Conservation (phyloP, 306 rosid species). For the Dalbergia cochinchinensis region DNA sequence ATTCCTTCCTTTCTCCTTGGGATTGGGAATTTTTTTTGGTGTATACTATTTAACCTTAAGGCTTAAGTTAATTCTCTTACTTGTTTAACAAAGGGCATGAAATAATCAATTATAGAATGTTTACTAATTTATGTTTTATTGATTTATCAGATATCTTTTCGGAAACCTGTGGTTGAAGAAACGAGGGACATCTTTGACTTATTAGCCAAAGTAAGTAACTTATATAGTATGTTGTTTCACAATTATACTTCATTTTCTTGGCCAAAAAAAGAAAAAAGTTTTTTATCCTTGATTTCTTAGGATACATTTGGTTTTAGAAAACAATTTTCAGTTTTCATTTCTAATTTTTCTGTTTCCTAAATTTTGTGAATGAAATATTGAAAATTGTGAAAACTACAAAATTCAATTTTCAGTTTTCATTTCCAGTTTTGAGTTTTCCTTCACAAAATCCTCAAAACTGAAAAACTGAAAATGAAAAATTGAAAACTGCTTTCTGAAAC, state of each 20-base stretch:
- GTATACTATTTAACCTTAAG: conserved; percentile 20
- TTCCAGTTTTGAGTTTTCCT: too few relatives aligned
- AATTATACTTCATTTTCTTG: conserved; percentile 8
- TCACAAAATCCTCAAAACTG: too few relatives aligned
- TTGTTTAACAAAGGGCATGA: conserved; percentile 14
- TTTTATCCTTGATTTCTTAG: conserved; percentile 37
- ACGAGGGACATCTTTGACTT: conserved; percentile 47
- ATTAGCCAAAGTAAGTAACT: conserved; percentile 70
- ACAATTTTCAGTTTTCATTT: too few relatives aligned
- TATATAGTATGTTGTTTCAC: conserved; percentile 16
- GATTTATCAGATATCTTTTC: conserved; percentile 67
- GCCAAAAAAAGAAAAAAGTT: conserved; percentile 6
- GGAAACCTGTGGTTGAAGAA: conserved; percentile 60
- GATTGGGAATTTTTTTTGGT: not conserved
- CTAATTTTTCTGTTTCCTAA: too few relatives aligned
- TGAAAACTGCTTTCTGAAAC: too few relatives aligned
- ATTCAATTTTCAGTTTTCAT: too few relatives aligned
- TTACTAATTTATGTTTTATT: conserved; percentile 47
- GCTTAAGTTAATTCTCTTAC: conserved; percentile 15
- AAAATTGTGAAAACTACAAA: too few relatives aligned
- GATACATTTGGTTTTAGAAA: too few relatives aligned
- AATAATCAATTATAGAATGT: conserved; percentile 18
- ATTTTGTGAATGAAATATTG: too few relatives aligned
- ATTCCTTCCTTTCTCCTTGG: conserved; percentile 36
- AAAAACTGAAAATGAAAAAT: too few relatives aligned